Percentiles rank a stretch among this genome's conserved stretches.
phyloP scores from a whole-genome alignment of 768 basidiomycete genomes.

The Amyloporia xantha region DNA sequence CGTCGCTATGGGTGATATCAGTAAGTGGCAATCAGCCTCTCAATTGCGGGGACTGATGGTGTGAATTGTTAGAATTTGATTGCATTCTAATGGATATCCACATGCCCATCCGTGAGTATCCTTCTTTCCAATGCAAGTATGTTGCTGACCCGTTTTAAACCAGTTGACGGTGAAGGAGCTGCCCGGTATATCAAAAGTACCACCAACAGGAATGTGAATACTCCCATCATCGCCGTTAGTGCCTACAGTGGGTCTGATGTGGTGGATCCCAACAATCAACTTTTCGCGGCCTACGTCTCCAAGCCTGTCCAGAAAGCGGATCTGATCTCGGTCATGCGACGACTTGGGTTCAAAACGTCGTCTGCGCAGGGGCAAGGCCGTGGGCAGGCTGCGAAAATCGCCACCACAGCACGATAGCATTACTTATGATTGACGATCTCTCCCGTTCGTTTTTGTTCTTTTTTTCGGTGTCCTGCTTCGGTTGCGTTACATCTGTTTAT shows the following conservation, averaged over 20 bases:
- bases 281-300: constrained; percentile 76
- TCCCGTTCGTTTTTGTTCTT: constrained; percentile 6
- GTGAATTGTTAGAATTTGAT: constrained; percentile 71
- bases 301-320: constrained; percentile 91
- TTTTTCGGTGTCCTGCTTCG: constrained; percentile 9
- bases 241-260: constrained; percentile 74
- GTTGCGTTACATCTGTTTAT: constrained; percentile 11
- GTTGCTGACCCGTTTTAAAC: neutral
- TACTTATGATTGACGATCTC: constrained; percentile 11
- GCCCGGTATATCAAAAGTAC: constrained; percentile 97
- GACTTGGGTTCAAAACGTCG: constrained; percentile 87
- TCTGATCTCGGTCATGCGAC: constrained; percentile 70
- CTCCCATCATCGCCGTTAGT: constrained; percentile 89
- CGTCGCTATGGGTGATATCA: constrained; percentile 95
- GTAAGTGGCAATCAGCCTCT: constrained; percentile 53
- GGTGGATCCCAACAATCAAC: constrained; percentile 53
- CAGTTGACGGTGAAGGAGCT: constrained; percentile 93
- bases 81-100: constrained; percentile 93
- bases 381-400: constrained; percentile 13
- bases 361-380: constrained; percentile 52
- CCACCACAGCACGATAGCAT: constrained; percentile 14
- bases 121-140: neutral
- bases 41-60: constrained; percentile 26
- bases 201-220: constrained; percentile 88
- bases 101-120: constrained; percentile 80